Conservation (phyloP, 352 stramenopile genomes). For the Globisporangium cystogenes region DNA sequence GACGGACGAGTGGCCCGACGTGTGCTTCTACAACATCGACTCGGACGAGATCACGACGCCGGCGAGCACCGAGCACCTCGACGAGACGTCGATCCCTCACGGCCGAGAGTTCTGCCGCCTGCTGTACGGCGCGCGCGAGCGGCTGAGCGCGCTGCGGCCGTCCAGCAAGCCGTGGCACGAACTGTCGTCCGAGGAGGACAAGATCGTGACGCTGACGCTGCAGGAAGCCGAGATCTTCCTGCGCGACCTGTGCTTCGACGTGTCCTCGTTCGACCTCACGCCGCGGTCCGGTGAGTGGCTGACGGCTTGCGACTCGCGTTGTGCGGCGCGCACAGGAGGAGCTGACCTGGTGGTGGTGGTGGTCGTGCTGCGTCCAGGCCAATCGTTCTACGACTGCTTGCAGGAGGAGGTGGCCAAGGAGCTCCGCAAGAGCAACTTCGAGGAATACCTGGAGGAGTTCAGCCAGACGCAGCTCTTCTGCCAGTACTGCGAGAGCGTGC, state of each 20-base stretch:
- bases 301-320: no score
- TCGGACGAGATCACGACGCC: conserved; percentile 41
- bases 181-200: conserved; percentile 71
- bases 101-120: conserved; percentile 53
- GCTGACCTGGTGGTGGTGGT: neutral
- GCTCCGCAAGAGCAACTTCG: conserved; percentile 61
- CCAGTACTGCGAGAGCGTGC: conserved; percentile 74
- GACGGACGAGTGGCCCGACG: conserved; percentile 75
- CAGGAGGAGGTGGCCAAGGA: conserved; percentile 72
- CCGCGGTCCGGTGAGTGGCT: conserved; percentile 33
- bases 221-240: conserved; percentile 72
- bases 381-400: conserved; percentile 69
- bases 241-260: conserved; percentile 58
- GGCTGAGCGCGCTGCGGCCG: conserved; percentile 33
- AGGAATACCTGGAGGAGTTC: conserved; percentile 75
- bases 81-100: conserved; percentile 44
- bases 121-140: conserved; percentile 44
- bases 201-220: conserved; percentile 66
- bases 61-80: conserved; percentile 35
- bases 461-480: conserved; percentile 85
- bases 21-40: conserved; percentile 84
- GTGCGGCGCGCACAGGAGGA: no score
- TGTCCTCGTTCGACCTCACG: conserved; percentile 50
- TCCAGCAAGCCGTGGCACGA: conserved; percentile 70
- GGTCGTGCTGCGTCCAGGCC: conserved; percentile 8